Evolutionary conservation across 73 alveolate species (phyloP).

Genomic region (Symbiodinium pilosum): DNA sequence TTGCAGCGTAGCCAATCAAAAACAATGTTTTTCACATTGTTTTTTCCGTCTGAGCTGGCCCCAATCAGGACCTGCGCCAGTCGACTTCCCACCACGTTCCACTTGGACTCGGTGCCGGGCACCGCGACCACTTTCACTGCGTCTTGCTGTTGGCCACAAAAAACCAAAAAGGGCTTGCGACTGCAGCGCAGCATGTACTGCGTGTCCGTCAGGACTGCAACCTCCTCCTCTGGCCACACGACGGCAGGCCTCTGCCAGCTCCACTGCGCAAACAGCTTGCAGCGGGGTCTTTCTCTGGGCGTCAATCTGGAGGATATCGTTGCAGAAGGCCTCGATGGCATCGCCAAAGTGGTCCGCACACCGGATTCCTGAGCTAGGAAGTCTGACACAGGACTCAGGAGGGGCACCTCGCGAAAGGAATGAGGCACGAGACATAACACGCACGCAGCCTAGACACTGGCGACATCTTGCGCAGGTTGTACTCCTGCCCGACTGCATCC

Average conservation of each 20-base stretch:
- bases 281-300: background rate
- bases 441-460: background rate
- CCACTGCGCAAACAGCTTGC: background rate
- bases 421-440: too few species aligned
- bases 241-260: background rate
- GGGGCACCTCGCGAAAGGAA: too few species aligned
- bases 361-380: too few species aligned
- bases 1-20: background rate
- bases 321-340: background rate
- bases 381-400: too few species aligned
- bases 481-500: background rate
- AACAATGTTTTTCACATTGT: background rate
- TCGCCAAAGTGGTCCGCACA: background rate
- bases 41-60: background rate
- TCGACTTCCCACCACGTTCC: background rate
- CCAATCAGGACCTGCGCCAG: background rate
- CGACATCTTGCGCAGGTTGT: constrained; percentile 10
- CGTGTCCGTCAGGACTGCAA: background rate
- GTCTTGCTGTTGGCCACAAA: background rate
- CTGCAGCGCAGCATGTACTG: background rate
- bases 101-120: background rate
- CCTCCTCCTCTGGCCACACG: background rate
- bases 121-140: background rate
- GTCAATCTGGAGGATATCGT: background rate
- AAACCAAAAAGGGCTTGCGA: background rate